Base-by-base conservation (phyloP, 2,329 filamentous ascomycete genomes). In the Pestalotiopsis sp. region DNA sequence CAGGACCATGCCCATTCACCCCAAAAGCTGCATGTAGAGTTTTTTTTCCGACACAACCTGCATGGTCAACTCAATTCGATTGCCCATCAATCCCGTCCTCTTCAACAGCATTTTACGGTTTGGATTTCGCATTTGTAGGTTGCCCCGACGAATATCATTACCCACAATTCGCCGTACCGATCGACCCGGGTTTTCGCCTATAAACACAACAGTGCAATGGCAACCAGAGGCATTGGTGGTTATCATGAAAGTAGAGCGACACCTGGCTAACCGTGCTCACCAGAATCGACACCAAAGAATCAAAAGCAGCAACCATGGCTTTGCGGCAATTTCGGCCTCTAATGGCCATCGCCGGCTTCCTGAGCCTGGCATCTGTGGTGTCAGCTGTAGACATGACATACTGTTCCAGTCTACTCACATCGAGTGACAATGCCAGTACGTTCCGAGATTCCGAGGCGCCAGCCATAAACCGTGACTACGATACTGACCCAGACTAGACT, bases 391-490 rank as follows among this genome's bases (percentile, higher is more conserved):
- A 73, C 14, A 78, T 83, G 67, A 75, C 75, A 14, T 86, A 85
- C 71, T 87, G 85, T 73, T 81, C 85, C 49, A 81, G 71, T 45
- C 72, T 83, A 63, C 86, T 87, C 72, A 87, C 85, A 1, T 84
- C 78, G 17, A 75, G 76, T 14, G 82, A 78, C 36, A 61, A 68
- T 67, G 76, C 76, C n/a, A 83, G 84, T 86, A 78, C 77, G 84
- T 81, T 56, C 14, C 62, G 25, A 14, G 56, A 58, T 23, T 52
- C 25, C 69, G 31, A 68, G 70, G 39, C 69, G 56, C 31, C 66
- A 70, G 66, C 70, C 65, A 23, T 56, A 20, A n/a, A 17, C 14
- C 67, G 3, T 49, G 31, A 49, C 62, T 67, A 20, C 52, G 52
- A 57, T 67, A 31, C 14, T 38, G 52, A 41, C 17, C n/a, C 4